Conservation (phyloP, 371 early-diverging fungal species). For the Mucor plumbeus region DNA sequence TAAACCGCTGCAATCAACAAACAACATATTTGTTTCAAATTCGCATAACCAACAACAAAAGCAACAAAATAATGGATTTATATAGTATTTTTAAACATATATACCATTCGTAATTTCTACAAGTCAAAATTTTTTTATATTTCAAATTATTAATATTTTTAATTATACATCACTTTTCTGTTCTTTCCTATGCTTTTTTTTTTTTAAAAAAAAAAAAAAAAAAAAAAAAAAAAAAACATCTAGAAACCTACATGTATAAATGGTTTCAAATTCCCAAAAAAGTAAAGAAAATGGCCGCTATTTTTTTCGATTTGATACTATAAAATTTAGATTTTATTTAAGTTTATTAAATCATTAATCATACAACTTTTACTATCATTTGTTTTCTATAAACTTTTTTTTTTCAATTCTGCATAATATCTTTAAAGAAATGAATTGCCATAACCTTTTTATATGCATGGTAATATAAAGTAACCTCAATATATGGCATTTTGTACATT, state of each 20-base stretch:
- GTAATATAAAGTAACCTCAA: no score
- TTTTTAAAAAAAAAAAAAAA: no score
- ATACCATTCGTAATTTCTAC: neutral
- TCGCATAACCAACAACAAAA: neutral
- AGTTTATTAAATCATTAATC: neutral
- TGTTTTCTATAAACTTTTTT: no score
- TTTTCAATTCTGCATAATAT: no score
- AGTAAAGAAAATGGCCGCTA: neutral
- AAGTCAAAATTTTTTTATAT: neutral
- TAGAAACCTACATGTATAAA: neutral
- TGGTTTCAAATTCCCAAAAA: neutral
- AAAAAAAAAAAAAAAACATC: no score
- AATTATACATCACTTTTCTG: neutral
- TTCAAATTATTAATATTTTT: neutral
- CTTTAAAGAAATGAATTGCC: no score
- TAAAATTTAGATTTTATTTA: neutral
- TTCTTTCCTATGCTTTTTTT: neutral
- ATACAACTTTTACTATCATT: no score
- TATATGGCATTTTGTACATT: no score
- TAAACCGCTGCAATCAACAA: neutral
- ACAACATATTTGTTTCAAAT: neutral
- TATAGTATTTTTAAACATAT: neutral
- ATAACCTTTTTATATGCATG: no score
- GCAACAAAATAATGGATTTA: neutral
- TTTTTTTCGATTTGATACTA: no score